Evolutionary conservation across 1,284 basidiomycete species (phyloP).

Genomic region (Irpex sp.): DNA sequence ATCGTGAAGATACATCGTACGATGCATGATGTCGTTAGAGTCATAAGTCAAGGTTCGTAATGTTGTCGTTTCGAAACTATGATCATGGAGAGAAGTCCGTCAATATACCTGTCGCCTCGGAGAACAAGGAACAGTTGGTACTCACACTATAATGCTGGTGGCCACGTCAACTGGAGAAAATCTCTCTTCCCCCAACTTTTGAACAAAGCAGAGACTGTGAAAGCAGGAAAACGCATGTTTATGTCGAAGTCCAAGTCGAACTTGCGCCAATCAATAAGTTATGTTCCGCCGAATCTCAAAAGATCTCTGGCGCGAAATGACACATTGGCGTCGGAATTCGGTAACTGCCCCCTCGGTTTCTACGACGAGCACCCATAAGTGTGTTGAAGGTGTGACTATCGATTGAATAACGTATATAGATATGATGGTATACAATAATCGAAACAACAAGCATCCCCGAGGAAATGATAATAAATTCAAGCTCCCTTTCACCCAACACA

Average conservation of each 20-base stretch:
- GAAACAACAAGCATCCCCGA: not conserved
- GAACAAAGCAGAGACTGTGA: not conserved
- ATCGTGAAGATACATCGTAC: not conserved
- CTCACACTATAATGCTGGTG: no score
- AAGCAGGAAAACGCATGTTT: not conserved
- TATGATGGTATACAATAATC: not conserved
- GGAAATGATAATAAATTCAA: no score
- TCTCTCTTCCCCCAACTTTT: not conserved
- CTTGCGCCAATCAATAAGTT: not conserved
- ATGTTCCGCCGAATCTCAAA: not conserved
- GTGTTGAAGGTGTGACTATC: no score
- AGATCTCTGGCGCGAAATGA: not conserved
- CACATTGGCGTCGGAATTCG: no score
- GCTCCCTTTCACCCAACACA: not conserved
- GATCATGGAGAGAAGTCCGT: no score
- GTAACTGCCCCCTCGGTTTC: no score
- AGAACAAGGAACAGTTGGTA: no score
- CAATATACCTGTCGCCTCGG: no score
- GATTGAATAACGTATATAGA: not conserved
- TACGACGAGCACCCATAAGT: no score
- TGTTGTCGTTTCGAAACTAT: not conserved
- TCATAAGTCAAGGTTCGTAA: not conserved
- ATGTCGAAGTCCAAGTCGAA: not conserved
- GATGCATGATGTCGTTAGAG: not conserved
- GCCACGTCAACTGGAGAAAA: not conserved